Percentiles rank a stretch among this genome's conserved stretches.
Evolutionary conservation across 768 basidiomycete genomes (phyloP).

Genomic region (Tulasnella sp.): DNA sequence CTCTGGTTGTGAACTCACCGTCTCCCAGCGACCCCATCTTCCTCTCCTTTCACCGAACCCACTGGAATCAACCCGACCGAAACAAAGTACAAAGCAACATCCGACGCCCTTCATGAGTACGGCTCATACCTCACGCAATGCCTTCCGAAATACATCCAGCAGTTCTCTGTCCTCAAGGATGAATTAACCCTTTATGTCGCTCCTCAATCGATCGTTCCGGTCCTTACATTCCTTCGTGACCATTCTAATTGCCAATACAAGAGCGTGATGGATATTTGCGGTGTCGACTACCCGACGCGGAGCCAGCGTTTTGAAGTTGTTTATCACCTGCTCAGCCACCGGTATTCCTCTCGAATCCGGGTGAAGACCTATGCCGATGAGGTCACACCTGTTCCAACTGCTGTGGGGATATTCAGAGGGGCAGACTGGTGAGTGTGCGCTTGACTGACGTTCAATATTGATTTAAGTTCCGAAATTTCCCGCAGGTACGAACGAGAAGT

Average conservation of each 20-base stretch:
- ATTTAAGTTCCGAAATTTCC: neutral
- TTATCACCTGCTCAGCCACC: constrained; percentile 81
- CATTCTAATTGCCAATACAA: constrained; percentile 95
- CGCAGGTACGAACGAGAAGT: constrained; percentile 89
- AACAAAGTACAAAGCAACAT: constrained; percentile 55
- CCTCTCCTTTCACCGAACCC: constrained; percentile 73
- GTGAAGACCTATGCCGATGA: constrained; percentile 98
- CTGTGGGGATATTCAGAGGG: constrained; percentile 64
- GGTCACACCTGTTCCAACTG: constrained; percentile 80
- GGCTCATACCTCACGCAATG: constrained; percentile 88
- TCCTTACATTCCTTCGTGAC: constrained; percentile 86
- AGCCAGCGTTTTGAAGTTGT: constrained; percentile 93
- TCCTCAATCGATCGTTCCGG: constrained; percentile 69
- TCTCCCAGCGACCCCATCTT: constrained; percentile 6
- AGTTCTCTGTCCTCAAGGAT: constrained; percentile 94
- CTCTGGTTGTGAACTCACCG: neutral
- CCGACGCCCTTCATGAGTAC: constrained; percentile 74
- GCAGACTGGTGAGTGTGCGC: constrained; percentile 71
- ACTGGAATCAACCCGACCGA: constrained; percentile 80
- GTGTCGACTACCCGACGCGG: constrained; percentile 88
- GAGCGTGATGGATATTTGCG: constrained; percentile 81
- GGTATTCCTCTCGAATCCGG: constrained; percentile 69
- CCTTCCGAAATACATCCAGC: constrained; percentile 94
- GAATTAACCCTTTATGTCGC: constrained; percentile 83
- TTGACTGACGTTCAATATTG: too few species aligned